Percentiles rank a stretch among this genome's conserved stretches.
Conservation (phyloP, 768 basidiomycete genomes). For the Lactifluus rugatus region DNA sequence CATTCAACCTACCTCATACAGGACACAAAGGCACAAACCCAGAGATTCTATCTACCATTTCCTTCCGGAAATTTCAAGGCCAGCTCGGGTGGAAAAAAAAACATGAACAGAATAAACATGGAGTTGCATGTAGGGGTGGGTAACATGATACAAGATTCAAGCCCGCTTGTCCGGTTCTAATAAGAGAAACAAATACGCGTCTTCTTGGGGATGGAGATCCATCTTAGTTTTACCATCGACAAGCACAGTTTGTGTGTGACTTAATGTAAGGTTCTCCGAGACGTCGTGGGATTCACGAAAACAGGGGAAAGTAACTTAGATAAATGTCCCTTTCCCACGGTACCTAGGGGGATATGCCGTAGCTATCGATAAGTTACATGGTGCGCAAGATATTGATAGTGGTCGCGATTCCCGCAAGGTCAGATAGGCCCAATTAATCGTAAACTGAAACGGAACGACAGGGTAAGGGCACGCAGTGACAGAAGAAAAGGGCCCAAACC, state of each 20-base stretch:
- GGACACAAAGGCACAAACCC: not conserved
- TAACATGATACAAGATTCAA: no score
- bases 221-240: not conserved
- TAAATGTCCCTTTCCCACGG: not conserved
- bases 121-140: no score
- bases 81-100: no score
- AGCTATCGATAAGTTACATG: not conserved
- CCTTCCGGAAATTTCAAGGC: not conserved
- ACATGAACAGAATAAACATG: no score
- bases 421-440: not conserved
- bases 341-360: not conserved
- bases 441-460: constrained; percentile 2
- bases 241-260: not conserved
- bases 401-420: no score
- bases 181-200: not conserved
- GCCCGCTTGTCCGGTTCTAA: no score
- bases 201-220: not conserved
- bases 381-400: not conserved
- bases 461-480: not conserved
- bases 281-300: not conserved
- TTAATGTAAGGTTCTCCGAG: not conserved
- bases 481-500: constrained; percentile 15
- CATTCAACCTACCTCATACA: not conserved
- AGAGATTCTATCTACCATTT: not conserved
- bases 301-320: no score